Evolutionary conservation across 768 basidiomycete genomes (phyloP), one percentile per base, ranked within the genome.

Genomic region (Boletus barrowsii): DNA sequence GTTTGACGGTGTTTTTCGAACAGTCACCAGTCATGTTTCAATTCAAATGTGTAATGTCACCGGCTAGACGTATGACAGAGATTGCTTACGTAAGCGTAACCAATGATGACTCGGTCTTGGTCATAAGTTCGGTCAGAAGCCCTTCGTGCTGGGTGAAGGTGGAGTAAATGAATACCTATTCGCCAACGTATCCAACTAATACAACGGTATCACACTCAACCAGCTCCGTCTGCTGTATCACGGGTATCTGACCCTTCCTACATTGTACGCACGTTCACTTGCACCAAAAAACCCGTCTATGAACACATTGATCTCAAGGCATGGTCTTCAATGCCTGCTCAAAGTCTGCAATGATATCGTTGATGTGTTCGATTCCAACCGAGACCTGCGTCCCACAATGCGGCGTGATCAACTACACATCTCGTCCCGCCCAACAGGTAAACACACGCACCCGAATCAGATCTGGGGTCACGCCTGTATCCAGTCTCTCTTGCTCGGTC

Each of bases 381-480:
- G 76, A 68, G 11, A 76, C 72, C 76, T 75, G 55, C n/a, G 29
- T 15, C 5, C 18, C 29, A 26, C 2, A 24, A 24, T 24, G 24
- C 24, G 20, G 2, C 5, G 11, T 35, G 6, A 9, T 29, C 9
- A 56, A 56, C 26, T 6, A 22, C 14, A 9, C 7, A 15, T 42
- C 42, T 24, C 24, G 36, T 2, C 7, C 0, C 5, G 17, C 5
- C 18, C 11, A 6, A 5, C 20, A 1, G 10, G n/a, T 0, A 22
- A 36, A 44, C 10, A 54, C 15, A 66, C 78, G 24, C 56, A 84
- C 80, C 41, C 84, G 76, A 43, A 85, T 82, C 24, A 83, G 62
- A 60, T 85, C 83, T 1, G 75, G 75, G 11, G 79, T 79, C 8
- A 85, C 81, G 0, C 83, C 83, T 0, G 79, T 63, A 7, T 66